Evolutionary conservation across 768 basidiomycete genomes (phyloP).

Genomic region (Boletus rubropictus): DNA sequence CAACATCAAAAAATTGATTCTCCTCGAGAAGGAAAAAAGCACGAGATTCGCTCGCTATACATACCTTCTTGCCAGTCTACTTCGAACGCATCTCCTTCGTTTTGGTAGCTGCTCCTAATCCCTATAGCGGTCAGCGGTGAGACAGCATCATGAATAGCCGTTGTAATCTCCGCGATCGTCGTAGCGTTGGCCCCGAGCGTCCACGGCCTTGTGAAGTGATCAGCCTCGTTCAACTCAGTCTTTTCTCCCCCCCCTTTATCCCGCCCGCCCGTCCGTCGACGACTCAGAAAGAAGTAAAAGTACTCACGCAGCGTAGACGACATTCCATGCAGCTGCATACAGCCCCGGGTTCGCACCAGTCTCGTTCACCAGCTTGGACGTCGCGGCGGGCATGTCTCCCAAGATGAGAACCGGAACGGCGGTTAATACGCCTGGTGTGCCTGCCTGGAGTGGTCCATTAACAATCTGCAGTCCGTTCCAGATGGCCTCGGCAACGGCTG

Average conservation of each 20-base stretch:
- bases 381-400: slow-evolving; percentile 7
- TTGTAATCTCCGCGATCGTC: slow-evolving; percentile 1
- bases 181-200: slow-evolving; percentile 2
- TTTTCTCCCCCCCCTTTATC: too few relatives aligned
- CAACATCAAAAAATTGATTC: too few relatives aligned
- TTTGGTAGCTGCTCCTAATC: slow-evolving; percentile 20
- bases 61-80: slow-evolving; percentile 17
- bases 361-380: neutral
- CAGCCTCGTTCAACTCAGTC: neutral
- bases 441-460: slow-evolving; percentile 1
- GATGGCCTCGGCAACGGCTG: slow-evolving; percentile 10
- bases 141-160: slow-evolving; percentile 7
- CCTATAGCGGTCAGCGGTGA: slow-evolving; percentile 13
- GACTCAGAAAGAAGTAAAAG: neutral
- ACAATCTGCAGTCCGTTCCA: slow-evolving; percentile 17
- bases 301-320: slow-evolving; percentile 12
- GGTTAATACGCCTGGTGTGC: neutral
- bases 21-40: neutral
- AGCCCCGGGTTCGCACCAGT: slow-evolving; percentile 17
- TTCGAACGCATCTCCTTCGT: slow-evolving; percentile 18
- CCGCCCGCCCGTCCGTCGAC: neutral
- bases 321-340: slow-evolving; percentile 14
- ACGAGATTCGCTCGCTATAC: neutral
- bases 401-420: neutral
- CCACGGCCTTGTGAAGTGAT: slow-evolving; percentile 8